Percentiles rank a stretch among this genome's conserved stretches.
phyloP scores from a whole-genome alignment of 805 yeast genomes.

The Wickerhamomyces ciferrii region DNA sequence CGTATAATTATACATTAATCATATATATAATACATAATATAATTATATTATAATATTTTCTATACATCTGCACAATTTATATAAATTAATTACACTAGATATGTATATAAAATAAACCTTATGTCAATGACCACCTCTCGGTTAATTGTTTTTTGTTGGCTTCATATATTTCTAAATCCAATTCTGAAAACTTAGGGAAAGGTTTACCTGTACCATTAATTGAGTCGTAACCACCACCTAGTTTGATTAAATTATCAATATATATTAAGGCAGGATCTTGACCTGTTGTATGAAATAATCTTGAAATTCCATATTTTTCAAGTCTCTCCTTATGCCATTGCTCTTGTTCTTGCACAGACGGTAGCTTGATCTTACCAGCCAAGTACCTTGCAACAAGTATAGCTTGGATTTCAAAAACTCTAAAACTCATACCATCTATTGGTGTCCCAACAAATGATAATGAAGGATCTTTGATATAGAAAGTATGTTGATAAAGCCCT shows the following conservation, averaged over 20 bases:
- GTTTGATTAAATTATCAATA: conserved; percentile 15
- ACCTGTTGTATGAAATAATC: conserved; percentile 27
- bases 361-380: conserved; percentile 24
- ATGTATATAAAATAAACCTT: too few relatives aligned
- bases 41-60: too few relatives aligned
- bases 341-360: conserved; percentile 22
- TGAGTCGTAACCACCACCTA: conserved; percentile 19
- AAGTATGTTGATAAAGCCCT: conserved; percentile 24
- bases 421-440: conserved; percentile 27
- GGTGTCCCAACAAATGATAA: conserved; percentile 26
- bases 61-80: too few relatives aligned
- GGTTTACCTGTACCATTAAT: neutral
- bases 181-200: conserved; percentile 2
- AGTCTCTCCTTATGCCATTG: conserved; percentile 24
- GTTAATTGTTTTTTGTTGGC: neutral
- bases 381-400: conserved; percentile 25
- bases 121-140: neutral
- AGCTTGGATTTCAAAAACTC: conserved; percentile 31
- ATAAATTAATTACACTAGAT: too few relatives aligned
- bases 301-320: conserved; percentile 19
- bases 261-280: conserved; percentile 23
- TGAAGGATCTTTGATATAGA: conserved; percentile 23
- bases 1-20: too few relatives aligned
- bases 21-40: too few relatives aligned
- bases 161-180: conserved; percentile 2